phyloP scores from a whole-genome alignment of 495 filamentous ascomycete genomes.

The Neurospora sp. region DNA sequence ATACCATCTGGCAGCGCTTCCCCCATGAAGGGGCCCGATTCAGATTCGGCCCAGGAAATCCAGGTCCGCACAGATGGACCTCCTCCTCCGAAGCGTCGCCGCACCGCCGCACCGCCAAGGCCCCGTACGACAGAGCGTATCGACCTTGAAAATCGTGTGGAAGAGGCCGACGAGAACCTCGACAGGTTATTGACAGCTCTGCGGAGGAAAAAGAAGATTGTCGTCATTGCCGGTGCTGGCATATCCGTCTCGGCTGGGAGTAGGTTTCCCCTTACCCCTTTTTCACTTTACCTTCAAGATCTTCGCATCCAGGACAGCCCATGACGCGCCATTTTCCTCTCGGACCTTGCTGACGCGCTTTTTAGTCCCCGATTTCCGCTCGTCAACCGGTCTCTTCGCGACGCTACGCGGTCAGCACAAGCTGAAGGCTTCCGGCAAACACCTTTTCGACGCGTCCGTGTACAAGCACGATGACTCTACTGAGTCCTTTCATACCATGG shows the following conservation, averaged over 20 bases:
- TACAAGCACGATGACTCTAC: conserved; percentile 85
- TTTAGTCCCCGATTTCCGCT: conserved; percentile 93
- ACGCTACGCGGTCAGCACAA: conserved; percentile 76
- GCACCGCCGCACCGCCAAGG: conserved; percentile 50
- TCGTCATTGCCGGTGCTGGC: conserved; percentile 90
- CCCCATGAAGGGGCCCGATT: conserved; percentile 24
- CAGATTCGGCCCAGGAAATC: conserved; percentile 29
- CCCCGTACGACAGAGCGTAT: conserved; percentile 68
- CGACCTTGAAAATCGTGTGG: conserved; percentile 48
- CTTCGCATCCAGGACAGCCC: not conserved
- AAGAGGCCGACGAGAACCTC: conserved; percentile 41
- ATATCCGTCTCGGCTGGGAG: conserved; percentile 95
- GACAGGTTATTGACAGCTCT: conserved; percentile 64
- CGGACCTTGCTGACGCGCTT: conserved; percentile 12
- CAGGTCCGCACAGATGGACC: conserved; percentile 47
- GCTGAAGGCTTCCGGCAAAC: conserved; percentile 85
- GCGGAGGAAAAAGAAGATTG: conserved; percentile 84
- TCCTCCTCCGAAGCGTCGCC: conserved; percentile 64
- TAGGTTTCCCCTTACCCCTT: conserved; percentile 39
- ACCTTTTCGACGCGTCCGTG: conserved; percentile 93
- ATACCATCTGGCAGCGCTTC: conserved; percentile 31
- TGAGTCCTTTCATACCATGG: conserved; percentile 88
- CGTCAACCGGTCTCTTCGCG: conserved; percentile 75
- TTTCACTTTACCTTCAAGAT: not conserved
- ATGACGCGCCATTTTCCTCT: not conserved